A percentile compares a stretch with the other conserved stretches of the same genome.
Conservation (phyloP, 768 basidiomycete species). For the Thelephora aurantiotincta region DNA sequence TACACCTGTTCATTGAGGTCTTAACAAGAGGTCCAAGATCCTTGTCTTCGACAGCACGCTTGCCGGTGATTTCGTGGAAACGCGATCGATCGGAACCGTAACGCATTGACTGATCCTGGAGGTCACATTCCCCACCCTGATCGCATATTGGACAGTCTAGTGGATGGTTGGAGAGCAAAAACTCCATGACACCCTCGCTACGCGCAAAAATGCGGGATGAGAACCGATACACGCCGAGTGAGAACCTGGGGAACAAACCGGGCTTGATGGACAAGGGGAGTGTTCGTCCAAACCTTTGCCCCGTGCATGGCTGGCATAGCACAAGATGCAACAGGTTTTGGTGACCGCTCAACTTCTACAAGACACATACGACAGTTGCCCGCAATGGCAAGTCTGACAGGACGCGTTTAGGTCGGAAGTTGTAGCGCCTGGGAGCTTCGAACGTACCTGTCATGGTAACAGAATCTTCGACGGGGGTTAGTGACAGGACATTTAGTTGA, state of each 20-base stretch:
- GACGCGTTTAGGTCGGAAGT: conserved; percentile 11
- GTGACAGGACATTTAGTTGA: neutral
- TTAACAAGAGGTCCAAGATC: conserved; percentile 96
- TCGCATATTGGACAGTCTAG: conserved; percentile 98
- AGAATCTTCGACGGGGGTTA: conserved; percentile 37
- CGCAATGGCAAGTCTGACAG: conserved; percentile 74
- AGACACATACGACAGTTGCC: conserved; percentile 99
- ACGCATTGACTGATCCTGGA: conserved; percentile 98
- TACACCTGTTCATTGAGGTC: conserved; percentile 97
- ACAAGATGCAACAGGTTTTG: conserved; percentile 91
- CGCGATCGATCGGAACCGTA: conserved; percentile 96
- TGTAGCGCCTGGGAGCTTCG: neutral
- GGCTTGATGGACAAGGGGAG: conserved; percentile 80
- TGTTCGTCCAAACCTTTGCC: conserved; percentile 85
- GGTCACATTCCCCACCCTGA: conserved; percentile 96
- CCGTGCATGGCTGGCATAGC: conserved; percentile 98
- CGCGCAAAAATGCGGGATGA: neutral
- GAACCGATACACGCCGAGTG: neutral
- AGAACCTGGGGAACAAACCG: conserved; percentile 26
- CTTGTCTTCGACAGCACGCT: conserved; percentile 97
- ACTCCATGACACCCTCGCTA: conserved; percentile 98
- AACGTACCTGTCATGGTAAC: conserved; percentile 70
- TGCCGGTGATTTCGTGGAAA: conserved; percentile 97
- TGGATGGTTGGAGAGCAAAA: conserved; percentile 93
- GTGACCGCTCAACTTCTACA: conserved; percentile 92